Base-by-base conservation (phyloP, 306 rosid species). In the Oemleria cerasiformis region DNA sequence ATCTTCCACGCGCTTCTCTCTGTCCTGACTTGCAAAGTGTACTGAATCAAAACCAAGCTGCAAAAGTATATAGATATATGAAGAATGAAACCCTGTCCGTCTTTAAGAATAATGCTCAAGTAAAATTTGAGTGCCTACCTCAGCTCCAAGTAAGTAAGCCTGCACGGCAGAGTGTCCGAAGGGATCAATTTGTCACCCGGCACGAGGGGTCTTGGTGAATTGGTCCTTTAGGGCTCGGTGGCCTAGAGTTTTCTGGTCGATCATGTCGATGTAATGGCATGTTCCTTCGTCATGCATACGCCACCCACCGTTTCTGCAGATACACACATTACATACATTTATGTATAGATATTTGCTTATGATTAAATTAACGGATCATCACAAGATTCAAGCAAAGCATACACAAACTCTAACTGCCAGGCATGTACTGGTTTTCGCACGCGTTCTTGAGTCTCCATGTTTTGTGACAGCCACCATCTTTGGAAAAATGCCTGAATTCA, bases 231-330 rank as follows among this genome's bases (percentile, higher is more conserved):
- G 81, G 60, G 84, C 79, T 0, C 66, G 74, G 75, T 92, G 96
- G 0, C 98, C 98, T 7, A 88, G 72, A 12, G 92, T 90, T 8
- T 96, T 92, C 77, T 92, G 98, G 71, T 90, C 98, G 67, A 92
- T 88, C 98, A 92, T 90, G 82, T 92, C 98, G 63, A 92, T 86
- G 79, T 90, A 92, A 72, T 90, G 98, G 12, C 70, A 34, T 11
- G 98, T 75, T 16, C 96, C 98, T 82, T 92, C 96, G 73, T 92
- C 98, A 21, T 92, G 98, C 98, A 92, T 90, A 36, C 96, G 86
- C 98, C 98, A 92, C 19, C 98, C 98, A 13, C 96, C 98, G 74
- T 92, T 92, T 71, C 98, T 92, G 59, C 68, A 72, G 21, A 77
- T 63, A 78, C 0, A 61, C 47, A 16, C 20, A 71, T 41, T 13